Conservation (phyloP, 345 rosid species). For the Gynandropsis gynandra region DNA sequence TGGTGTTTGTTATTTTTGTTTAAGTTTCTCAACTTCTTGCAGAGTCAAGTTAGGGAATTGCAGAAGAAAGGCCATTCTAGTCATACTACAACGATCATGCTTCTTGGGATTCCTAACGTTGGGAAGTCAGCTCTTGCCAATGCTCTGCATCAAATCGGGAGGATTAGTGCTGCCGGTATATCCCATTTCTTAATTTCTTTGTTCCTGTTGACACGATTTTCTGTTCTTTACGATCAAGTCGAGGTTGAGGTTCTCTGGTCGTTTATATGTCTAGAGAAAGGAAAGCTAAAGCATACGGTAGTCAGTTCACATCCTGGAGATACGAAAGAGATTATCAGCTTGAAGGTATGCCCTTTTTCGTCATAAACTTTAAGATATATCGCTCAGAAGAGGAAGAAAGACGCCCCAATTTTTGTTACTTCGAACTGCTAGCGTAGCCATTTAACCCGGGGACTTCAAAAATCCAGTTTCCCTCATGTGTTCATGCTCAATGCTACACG, state of each 20-base stretch:
- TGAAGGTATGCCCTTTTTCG: conserved; percentile 42
- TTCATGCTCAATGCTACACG: background rate
- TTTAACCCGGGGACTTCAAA: background rate
- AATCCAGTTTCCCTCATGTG: background rate
- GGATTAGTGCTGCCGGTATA: conserved; percentile 70
- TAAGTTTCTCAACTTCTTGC: conserved; percentile 73
- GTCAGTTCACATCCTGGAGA: conserved; percentile 81
- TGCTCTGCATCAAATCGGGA: conserved; percentile 78
- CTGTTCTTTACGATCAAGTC: background rate
- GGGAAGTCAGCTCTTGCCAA: conserved; percentile 84
- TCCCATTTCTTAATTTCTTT: background rate
- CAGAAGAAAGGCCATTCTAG: conserved; percentile 37
- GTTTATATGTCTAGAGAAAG: conserved; percentile 46
- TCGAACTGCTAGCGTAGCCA: background rate
- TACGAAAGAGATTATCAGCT: conserved; percentile 76
- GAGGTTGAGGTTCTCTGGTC: background rate
- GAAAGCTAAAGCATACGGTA: conserved; percentile 61
- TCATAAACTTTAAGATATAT: background rate
- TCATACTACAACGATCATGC: conserved; percentile 51
- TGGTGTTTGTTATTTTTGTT: conserved; percentile 2
- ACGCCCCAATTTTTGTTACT: background rate
- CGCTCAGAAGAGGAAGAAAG: too few relatives aligned
- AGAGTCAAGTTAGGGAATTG: conserved; percentile 53
- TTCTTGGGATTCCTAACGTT: conserved; percentile 77
- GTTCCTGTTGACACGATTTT: conserved; percentile 1